These are phyloP conservation scores for Polyrhizophydium stewartii DNA, from an alignment of 371 early-diverging fungal genomes.

Conservation along the genomic window DNA sequence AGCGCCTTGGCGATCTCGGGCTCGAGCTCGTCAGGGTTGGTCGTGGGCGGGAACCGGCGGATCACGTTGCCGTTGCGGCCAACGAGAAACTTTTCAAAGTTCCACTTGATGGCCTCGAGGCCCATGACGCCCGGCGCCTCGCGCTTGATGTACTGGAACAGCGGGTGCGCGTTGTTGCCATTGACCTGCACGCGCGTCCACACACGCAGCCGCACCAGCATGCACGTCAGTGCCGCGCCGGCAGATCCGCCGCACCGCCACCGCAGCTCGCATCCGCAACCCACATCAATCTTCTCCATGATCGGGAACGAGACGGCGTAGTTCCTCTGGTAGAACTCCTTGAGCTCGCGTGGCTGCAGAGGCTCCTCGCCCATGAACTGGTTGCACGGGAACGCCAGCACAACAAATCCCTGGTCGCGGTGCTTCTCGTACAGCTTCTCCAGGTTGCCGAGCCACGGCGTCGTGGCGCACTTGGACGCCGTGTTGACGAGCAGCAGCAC, in stretches of 20 bases:
- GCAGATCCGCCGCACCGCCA: no score
- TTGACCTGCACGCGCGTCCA: constrained; percentile 28
- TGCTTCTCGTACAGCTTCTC: constrained; percentile 75
- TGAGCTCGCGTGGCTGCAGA: background rate
- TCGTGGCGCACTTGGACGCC: constrained; percentile 94
- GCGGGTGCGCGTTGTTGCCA: constrained; percentile 33
- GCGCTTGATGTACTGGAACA: constrained; percentile 34
- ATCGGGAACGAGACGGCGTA: constrained; percentile 77
- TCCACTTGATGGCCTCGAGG: constrained; percentile 30
- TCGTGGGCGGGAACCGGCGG: constrained; percentile 33
- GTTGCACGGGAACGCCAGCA: constrained; percentile 63
- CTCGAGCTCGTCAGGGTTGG: constrained; percentile 21
- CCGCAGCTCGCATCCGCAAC: background rate
- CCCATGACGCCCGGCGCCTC: constrained; percentile 27
- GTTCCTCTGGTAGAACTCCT: constrained; percentile 54
- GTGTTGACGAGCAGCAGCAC: constrained; percentile 90
- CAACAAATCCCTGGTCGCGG: constrained; percentile 62
- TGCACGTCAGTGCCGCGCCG: background rate
- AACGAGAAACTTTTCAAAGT: constrained; percentile 49
- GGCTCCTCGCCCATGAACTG: constrained; percentile 28
- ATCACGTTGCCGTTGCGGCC: constrained; percentile 46
- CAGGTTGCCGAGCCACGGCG: constrained; percentile 80
- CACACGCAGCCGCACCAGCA: background rate
- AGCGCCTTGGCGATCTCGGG: constrained; percentile 22
- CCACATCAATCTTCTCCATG: constrained; percentile 68